Percentiles rank a stretch among this genome's conserved stretches.
Conservation (phyloP, 345 rosid species). For the Linum lewisii region DNA sequence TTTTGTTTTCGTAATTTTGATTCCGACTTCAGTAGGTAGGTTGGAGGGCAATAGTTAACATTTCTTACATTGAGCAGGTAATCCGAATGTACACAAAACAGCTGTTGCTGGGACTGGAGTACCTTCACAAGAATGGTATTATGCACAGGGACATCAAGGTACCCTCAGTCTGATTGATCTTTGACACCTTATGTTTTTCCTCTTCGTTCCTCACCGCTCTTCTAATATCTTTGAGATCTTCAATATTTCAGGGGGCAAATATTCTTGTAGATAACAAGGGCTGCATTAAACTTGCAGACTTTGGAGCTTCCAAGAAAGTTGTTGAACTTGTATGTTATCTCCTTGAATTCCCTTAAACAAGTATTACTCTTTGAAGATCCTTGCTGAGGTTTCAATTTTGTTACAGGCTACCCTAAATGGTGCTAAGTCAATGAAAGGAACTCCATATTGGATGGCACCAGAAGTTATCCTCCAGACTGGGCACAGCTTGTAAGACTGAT, state of each 20-base stretch:
- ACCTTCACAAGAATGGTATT: slow-evolving; percentile 25
- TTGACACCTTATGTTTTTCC: background rate
- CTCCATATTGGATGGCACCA: slow-evolving; percentile 34
- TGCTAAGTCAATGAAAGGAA: slow-evolving; percentile 32
- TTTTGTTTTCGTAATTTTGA: slow-evolving; percentile 5
- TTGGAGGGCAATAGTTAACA: background rate
- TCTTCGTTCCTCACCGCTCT: background rate
- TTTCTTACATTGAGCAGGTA: slow-evolving; percentile 18
- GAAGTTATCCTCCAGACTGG: slow-evolving; percentile 31
- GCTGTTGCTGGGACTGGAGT: slow-evolving; percentile 21
- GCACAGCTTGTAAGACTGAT: slow-evolving; percentile 25
- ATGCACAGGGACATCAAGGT: slow-evolving; percentile 30
- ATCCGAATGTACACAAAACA: slow-evolving; percentile 28
- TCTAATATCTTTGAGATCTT: slow-evolving; percentile 12
- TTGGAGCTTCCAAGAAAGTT: slow-evolving; percentile 32
- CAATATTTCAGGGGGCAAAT: slow-evolving; percentile 25
- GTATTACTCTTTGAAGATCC: background rate
- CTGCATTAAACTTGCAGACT: slow-evolving; percentile 29
- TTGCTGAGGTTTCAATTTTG: slow-evolving; percentile 1
- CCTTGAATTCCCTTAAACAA: background rate
- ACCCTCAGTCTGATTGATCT: background rate
- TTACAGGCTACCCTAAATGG: slow-evolving; percentile 26
- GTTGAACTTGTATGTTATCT: slow-evolving; percentile 20
- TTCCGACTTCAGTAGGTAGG: background rate
- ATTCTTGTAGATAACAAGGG: slow-evolving; percentile 31